phyloP scores from a whole-genome alignment of 345 rosid genomes.

The Alliaria petiolata region DNA sequence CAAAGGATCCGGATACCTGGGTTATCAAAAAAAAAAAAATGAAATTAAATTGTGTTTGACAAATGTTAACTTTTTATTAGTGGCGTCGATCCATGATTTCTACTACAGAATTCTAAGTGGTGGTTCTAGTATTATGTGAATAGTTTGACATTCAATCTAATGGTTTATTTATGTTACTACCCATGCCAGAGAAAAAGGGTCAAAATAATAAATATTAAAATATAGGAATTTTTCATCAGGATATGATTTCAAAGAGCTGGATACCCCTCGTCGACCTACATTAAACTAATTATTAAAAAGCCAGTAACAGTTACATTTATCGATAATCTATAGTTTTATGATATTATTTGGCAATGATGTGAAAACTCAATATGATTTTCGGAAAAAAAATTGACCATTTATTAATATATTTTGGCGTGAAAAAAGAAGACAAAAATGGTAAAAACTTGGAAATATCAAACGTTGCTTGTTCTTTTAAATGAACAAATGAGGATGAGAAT shows the following conservation, averaged over 20 bases:
- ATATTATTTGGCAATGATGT: constrained; percentile 20
- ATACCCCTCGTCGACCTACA: neutral
- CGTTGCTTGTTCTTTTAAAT: constrained; percentile 12
- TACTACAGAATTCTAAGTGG: neutral
- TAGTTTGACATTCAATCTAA: no score
- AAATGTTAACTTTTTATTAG: neutral
- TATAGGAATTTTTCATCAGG: neutral
- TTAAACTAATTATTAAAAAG: neutral
- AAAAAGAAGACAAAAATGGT: constrained; percentile 20
- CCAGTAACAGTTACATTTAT: neutral
- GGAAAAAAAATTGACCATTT: neutral
- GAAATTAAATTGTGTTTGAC: neutral
- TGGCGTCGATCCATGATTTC: neutral
- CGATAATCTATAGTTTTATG: neutral
- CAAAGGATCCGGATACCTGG: no score
- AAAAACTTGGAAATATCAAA: constrained; percentile 7
- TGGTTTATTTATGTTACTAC: no score
- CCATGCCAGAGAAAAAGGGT: no score
- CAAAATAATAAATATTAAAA: neutral
- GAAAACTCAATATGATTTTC: constrained; percentile 8
- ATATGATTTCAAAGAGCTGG: neutral
- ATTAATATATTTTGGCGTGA: constrained; percentile 8
- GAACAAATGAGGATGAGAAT: constrained; percentile 13
- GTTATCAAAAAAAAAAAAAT: no score
- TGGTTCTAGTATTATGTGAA: neutral